Percentiles rank a stretch among this genome's conserved stretches.
phyloP scores from a whole-genome alignment of 2,329 filamentous ascomycete genomes.

The Hypoxylon sp. region DNA sequence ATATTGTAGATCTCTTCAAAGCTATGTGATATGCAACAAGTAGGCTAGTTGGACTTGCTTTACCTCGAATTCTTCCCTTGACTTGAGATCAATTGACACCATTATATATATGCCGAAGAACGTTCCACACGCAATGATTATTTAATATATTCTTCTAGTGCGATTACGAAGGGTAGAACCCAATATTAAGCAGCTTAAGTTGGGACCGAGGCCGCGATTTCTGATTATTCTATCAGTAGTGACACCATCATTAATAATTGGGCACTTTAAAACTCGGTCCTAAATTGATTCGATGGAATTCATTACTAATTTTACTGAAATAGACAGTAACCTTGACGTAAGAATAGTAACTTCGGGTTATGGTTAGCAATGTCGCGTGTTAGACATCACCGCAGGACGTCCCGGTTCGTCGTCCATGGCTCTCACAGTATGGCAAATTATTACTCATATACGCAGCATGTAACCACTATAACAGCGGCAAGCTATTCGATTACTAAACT shows the following conservation, averaged over 20 bases:
- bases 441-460: conserved; percentile 9
- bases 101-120: conserved; percentile 23
- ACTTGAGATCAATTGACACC: neutral
- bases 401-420: neutral
- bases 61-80: neutral
- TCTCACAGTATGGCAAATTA: neutral
- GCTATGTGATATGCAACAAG: neutral
- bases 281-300: neutral
- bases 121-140: neutral
- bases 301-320: conserved; percentile 5
- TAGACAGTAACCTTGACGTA: neutral
- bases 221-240: conserved; percentile 41
- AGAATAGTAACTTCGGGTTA: neutral
- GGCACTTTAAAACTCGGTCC: neutral
- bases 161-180: neutral
- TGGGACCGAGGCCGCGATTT: conserved; percentile 21
- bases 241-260: conserved; percentile 29
- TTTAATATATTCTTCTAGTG: neutral
- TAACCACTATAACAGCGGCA: neutral
- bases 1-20: neutral
- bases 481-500: conserved; percentile 2
- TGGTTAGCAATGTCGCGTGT: neutral
- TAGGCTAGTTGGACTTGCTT: neutral
- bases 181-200: neutral
- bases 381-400: neutral